A percentile compares a stretch with the other conserved stretches of the same genome.
These are phyloP conservation scores for Trametes polyzona DNA, from an alignment of 1,284 basidiomycete genomes.

Conservation along the genomic window DNA sequence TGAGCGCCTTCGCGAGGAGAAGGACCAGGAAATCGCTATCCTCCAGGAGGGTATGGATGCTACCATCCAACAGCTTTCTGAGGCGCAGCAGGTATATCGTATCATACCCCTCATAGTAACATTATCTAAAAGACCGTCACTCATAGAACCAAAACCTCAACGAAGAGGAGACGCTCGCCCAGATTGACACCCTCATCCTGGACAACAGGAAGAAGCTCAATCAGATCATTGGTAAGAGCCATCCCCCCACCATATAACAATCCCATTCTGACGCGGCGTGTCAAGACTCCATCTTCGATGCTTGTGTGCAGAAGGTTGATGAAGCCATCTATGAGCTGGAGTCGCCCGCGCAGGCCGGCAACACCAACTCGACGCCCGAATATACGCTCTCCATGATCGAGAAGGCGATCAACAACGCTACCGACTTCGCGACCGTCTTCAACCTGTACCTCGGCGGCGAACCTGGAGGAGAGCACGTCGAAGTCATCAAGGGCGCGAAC, in stretches of 20 bases:
- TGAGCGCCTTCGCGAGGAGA: conserved; percentile 88
- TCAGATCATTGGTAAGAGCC: conserved; percentile 84
- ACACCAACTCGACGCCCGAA: conserved; percentile 95
- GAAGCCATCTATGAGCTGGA: conserved; percentile 98
- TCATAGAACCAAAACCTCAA: conserved; percentile 78
- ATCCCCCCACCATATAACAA: background rate
- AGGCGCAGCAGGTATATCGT: conserved; percentile 76
- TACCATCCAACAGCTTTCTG: conserved; percentile 89
- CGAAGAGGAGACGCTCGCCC: conserved; percentile 90
- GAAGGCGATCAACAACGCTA: conserved; percentile 92
- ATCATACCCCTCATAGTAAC: too few species aligned
- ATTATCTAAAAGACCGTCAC: background rate
- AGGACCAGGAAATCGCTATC: conserved; percentile 95
- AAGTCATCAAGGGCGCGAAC: conserved; percentile 98
- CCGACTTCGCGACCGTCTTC: conserved; percentile 95
- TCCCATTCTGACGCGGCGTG: conserved; percentile 9
- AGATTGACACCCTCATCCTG: conserved; percentile 96
- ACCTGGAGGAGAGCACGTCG: conserved; percentile 91
- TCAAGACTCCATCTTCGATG: conserved; percentile 93
- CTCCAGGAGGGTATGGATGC: conserved; percentile 96
- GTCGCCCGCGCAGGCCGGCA: conserved; percentile 91
- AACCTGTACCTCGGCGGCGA: conserved; percentile 91
- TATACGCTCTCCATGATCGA: conserved; percentile 99
- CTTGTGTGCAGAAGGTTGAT: conserved; percentile 96
- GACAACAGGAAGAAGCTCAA: conserved; percentile 99